phyloP scores from a whole-genome alignment of 805 yeast genomes.

The Ogataea degrootiae region DNA sequence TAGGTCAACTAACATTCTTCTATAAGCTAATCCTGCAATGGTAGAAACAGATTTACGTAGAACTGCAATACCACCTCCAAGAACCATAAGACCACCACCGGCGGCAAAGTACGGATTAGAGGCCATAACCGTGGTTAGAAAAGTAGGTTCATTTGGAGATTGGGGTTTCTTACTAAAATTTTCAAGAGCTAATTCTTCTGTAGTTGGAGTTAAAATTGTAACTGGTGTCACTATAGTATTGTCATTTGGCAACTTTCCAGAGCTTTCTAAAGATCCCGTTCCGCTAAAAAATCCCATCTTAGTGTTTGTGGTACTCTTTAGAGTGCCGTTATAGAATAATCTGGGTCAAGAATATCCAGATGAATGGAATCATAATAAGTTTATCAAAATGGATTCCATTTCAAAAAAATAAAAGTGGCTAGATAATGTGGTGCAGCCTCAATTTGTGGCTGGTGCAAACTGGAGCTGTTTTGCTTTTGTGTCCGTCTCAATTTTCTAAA shows the following conservation, averaged over 20 bases:
- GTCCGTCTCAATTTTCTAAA: too few species aligned
- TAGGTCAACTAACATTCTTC: slow-evolving; percentile 83
- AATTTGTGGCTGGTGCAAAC: too few species aligned
- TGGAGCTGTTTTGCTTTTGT: too few species aligned
- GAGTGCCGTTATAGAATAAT: too few species aligned
- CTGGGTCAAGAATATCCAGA: too few species aligned
- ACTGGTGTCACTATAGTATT: background rate
- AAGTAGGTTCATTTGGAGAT: background rate
- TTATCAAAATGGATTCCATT: too few species aligned
- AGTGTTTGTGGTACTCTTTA: too few species aligned
- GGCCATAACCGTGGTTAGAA: slow-evolving; percentile 35
- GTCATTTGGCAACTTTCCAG: background rate
- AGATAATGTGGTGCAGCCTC: too few species aligned
- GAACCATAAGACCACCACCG: slow-evolving; percentile 94
- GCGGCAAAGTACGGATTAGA: slow-evolving; percentile 95
- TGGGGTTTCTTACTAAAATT: background rate
- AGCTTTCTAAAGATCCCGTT: background rate
- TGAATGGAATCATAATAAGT: too few species aligned
- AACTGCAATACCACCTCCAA: slow-evolving; percentile 85
- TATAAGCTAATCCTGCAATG: slow-evolving; percentile 62
- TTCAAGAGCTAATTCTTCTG: background rate
- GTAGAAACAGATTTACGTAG: slow-evolving; percentile 65
- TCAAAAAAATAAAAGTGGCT: too few species aligned
- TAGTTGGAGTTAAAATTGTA: slow-evolving; percentile 1
- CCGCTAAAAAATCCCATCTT: background rate